A percentile compares a stretch with the other conserved stretches of the same genome.
These are phyloP conservation scores for Hyparrhenia diplandra DNA, from an alignment of 176 grass and related monocot species.

Conservation along the genomic window DNA sequence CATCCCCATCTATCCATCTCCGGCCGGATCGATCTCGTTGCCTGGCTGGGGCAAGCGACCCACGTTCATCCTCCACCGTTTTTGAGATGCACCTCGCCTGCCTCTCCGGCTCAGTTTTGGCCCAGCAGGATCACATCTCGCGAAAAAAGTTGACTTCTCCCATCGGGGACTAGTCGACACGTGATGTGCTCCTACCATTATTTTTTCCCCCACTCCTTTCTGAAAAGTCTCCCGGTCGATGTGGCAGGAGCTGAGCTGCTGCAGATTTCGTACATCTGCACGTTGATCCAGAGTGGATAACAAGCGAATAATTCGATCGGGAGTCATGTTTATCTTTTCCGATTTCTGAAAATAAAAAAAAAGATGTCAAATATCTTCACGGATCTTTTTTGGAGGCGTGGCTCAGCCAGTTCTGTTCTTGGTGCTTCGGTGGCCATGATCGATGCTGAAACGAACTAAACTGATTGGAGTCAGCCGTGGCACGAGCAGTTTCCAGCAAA, in stretches of 20 bases:
- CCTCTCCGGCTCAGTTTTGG: background rate
- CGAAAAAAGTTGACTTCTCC: conserved; percentile 14
- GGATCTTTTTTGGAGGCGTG: background rate
- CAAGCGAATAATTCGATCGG: background rate
- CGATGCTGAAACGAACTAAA: background rate
- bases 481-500: background rate
- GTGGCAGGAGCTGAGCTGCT: background rate
- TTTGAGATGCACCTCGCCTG: background rate
- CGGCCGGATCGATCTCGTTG: background rate
- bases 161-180: conserved; percentile 1
- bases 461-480: background rate
- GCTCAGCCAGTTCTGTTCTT: background rate
- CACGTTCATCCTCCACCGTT: conserved; percentile 1
- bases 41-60: conserved; percentile 1
- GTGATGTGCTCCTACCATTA: background rate
- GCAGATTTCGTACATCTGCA: background rate
- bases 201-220: background rate
- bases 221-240: background rate
- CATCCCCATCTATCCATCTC: background rate
- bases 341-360: background rate
- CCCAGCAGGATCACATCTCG: background rate
- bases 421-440: background rate
- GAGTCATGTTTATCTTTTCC: background rate
- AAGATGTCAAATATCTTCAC: background rate
- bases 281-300: background rate